These are phyloP conservation scores for Lasiodiplodia citricola DNA, from an alignment of 2,329 filamentous ascomycete genomes.

Conservation along the genomic window DNA sequence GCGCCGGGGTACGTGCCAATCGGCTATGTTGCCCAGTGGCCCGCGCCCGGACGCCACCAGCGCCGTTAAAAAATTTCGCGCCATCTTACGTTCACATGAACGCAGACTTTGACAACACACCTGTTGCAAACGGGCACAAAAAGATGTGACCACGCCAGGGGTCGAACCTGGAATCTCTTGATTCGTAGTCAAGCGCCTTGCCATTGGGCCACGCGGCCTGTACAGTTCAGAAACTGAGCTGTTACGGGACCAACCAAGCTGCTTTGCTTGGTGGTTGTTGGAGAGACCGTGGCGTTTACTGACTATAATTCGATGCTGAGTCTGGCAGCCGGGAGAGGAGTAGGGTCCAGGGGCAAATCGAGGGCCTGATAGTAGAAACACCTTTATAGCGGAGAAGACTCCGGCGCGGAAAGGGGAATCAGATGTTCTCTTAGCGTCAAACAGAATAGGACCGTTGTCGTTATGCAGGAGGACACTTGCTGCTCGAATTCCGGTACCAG, in stretches of 20 bases:
- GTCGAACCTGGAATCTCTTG: conserved; percentile 47
- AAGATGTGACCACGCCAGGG: conserved; percentile 26
- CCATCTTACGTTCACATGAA: neutral
- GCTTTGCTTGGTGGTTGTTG: neutral
- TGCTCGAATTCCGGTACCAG: neutral
- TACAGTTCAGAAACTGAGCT: neutral
- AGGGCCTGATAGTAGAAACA: neutral
- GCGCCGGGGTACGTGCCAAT: neutral
- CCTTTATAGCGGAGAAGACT: neutral
- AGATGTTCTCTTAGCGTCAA: neutral
- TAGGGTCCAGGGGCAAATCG: neutral
- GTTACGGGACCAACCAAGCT: neutral
- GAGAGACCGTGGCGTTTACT: neutral
- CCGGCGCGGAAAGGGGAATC: neutral
- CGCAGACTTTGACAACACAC: neutral
- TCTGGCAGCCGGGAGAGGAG: neutral
- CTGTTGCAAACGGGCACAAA: conserved; percentile 2
- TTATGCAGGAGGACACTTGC: neutral
- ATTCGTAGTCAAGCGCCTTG: conserved; percentile 57
- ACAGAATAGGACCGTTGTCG: neutral
- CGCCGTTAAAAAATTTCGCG: neutral
- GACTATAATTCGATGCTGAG: neutral
- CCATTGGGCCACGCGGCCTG: conserved; percentile 50
- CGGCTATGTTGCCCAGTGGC: conserved; percentile 12
- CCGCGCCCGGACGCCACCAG: conserved; percentile 9